Base-by-base conservation (phyloP, 2,329 filamentous ascomycete species). In the Beauveria medogensis region DNA sequence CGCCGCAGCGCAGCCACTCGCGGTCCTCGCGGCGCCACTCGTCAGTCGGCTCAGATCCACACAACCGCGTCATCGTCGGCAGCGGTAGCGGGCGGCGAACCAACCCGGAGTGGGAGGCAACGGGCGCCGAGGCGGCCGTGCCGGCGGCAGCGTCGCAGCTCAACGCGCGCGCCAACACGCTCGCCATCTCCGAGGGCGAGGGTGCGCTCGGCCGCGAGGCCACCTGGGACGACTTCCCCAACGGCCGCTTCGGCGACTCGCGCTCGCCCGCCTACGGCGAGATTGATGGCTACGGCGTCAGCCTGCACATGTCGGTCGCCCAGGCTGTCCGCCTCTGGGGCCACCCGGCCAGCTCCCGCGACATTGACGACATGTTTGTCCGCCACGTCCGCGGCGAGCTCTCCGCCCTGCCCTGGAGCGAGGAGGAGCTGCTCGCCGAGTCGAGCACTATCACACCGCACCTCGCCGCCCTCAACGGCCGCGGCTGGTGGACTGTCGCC, bases 211-310 rank as follows among this genome's bases (percentile, higher is more conserved):
- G 93, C 12, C 84, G 94, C 55, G 93, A 97, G 78, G 94, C 94
- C 40, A 99, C 94, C 0, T 99, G 94, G 94, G 94, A 99, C 69
- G 94, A 99, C 70, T 99, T 92, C 73, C 93, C 93, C 64, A 97
- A 97, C 77, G 94, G 93, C 30, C 85, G 93, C 60, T 97, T 93
- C 86, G 93, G 93, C 71, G 93, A 97, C 69, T 90, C 92, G 5
- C 85, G 93, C 57, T 96, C 92, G 3, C 92, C 92, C 1, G 93
- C 93, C 0, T 97, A 96, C 71, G 93, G 93, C 68, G 92, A 97
- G 73, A 97, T 97, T 62, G 92, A 97, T 70, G 93, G 93, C n/a
- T 97, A 97, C 71, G 94, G 94, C 12, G 92, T 95, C n/a, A 94
- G 89, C 61, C 80, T 99, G 44, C 94, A 97, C 76, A 91, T 97